These are phyloP conservation scores for Nakazawaea siamensis DNA, from an alignment of 805 yeast species.

Conservation along the genomic window DNA sequence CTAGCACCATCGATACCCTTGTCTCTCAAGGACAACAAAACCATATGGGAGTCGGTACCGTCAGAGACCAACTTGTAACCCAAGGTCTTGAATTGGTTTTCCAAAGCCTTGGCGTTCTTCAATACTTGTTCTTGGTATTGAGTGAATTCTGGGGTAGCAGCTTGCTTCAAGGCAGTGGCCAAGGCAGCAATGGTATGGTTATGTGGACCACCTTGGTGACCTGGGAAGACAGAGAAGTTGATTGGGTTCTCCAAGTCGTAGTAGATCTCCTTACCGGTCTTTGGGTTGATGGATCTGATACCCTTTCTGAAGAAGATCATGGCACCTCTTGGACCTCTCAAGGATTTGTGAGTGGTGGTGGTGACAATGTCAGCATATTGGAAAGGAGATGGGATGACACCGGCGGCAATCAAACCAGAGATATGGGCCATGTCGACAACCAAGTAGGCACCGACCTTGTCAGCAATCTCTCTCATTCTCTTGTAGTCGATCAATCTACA, in stretches of 20 bases:
- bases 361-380: conserved; percentile 93
- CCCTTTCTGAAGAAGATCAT: conserved; percentile 97
- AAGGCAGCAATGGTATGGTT: conserved; percentile 95
- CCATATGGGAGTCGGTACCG: conserved; percentile 94
- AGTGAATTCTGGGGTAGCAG: conserved; percentile 79
- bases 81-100: conserved; percentile 49
- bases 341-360: conserved; percentile 94
- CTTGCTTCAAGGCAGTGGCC: conserved; percentile 92
- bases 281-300: conserved; percentile 61
- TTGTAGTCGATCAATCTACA: conserved; percentile 84
- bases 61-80: conserved; percentile 79
- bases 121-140: conserved; percentile 80
- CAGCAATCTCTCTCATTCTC: conserved; percentile 86
- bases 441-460: conserved; percentile 87
- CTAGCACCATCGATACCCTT: conserved; percentile 92
- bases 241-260: conserved; percentile 88
- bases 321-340: conserved; percentile 99
- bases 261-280: conserved; percentile 75
- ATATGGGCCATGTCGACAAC: conserved; percentile 97
- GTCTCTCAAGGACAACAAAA: conserved; percentile 74
- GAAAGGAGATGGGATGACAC: conserved; percentile 89
- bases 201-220: conserved; percentile 99
- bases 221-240: conserved; percentile 97
- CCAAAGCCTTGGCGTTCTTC: conserved; percentile 73
- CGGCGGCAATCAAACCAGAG: conserved; percentile 92